Percentiles rank a stretch among this genome's conserved stretches.
These are phyloP conservation scores for Trapa incisa DNA, from an alignment of 345 rosid species.

Conservation along the genomic window DNA sequence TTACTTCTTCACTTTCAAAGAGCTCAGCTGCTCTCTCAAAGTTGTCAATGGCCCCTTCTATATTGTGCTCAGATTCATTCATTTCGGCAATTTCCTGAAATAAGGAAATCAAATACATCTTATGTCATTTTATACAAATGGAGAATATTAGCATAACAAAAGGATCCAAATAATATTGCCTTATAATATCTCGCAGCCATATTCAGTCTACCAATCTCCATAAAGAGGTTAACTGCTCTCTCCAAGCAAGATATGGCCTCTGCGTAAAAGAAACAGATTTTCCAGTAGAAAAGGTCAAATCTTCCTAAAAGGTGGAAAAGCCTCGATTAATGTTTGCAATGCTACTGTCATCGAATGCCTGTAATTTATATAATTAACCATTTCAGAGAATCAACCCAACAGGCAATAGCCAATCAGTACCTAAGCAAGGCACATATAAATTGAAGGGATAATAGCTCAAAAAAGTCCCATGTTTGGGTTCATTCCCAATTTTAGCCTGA, in stretches of 20 bases:
- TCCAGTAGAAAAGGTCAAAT: not conserved
- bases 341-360: not conserved
- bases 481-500: too few relatives aligned
- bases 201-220: conserved; percentile 92
- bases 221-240: conserved; percentile 64
- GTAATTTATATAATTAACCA: not conserved
- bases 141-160: not conserved
- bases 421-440: not conserved
- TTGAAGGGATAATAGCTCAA: too few relatives aligned
- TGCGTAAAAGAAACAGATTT: conserved; percentile 8
- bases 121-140: not conserved
- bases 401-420: not conserved
- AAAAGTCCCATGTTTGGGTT: too few relatives aligned
- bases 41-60: conserved; percentile 48
- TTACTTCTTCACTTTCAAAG: conserved; percentile 71
- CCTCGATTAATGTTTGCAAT: not conserved
- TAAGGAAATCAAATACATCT: conserved; percentile 2
- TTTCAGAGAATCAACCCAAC: not conserved
- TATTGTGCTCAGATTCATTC: conserved; percentile 52
- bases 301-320: not conserved
- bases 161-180: conserved; percentile 23
- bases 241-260: conserved; percentile 87
- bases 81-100: conserved; percentile 77
- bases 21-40: conserved; percentile 78
- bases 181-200: conserved; percentile 98